Evolutionary conservation across 2,329 filamentous ascomycete genomes (phyloP).

Genomic region (Helicocarpus griseus): DNA sequence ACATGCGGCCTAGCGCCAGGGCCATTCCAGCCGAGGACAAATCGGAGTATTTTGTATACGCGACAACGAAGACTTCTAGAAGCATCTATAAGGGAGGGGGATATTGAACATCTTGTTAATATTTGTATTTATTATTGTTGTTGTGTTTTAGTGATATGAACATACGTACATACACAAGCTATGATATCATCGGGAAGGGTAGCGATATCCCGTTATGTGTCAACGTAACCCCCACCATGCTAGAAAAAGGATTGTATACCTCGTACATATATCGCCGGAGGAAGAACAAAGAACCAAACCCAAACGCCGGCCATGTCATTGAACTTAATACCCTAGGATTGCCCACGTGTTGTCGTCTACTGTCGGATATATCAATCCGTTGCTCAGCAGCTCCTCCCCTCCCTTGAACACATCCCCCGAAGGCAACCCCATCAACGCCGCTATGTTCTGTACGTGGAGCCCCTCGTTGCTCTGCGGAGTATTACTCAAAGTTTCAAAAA

Average conservation of each 20-base stretch:
- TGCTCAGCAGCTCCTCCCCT: slow-evolving; percentile 67
- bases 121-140: too few relatives aligned
- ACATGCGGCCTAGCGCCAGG: too few relatives aligned
- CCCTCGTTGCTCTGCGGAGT: slow-evolving; percentile 70
- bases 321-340: slow-evolving; percentile 51
- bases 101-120: too few relatives aligned
- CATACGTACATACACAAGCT: too few relatives aligned
- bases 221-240: not conserved
- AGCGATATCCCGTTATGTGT: not conserved
- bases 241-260: not conserved
- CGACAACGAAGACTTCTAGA: too few relatives aligned
- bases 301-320: not conserved
- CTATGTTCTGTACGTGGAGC: slow-evolving; percentile 69
- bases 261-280: too few relatives aligned
- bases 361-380: slow-evolving; percentile 78
- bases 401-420: slow-evolving; percentile 62
- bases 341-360: slow-evolving; percentile 91
- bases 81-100: too few relatives aligned
- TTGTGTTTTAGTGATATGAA: too few relatives aligned
- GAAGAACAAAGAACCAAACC: not conserved
- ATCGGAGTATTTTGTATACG: too few relatives aligned
- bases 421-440: slow-evolving; percentile 54
- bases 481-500: slow-evolving; percentile 61
- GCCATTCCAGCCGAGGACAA: too few relatives aligned
- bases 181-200: too few relatives aligned